Conservation (phyloP, 106 monocot genomes). For the Dendrobium huoshanense region DNA sequence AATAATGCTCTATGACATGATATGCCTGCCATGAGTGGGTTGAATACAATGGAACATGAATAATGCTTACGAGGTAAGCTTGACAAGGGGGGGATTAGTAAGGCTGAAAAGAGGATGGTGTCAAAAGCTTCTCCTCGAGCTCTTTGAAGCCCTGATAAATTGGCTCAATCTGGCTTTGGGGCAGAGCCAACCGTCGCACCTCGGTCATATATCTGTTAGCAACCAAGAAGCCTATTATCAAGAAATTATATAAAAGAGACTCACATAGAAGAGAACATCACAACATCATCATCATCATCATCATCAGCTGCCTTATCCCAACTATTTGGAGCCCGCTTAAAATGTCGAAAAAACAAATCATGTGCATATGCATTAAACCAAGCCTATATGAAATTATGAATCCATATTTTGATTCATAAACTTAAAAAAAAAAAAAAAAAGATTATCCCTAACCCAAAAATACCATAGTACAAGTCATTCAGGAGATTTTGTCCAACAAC, state of each 20-base stretch:
- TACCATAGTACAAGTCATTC: neutral
- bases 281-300: neutral
- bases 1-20: no score
- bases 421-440: neutral
- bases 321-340: neutral
- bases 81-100: neutral
- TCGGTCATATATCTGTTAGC: conserved; percentile 81
- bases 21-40: no score
- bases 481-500: neutral
- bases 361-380: neutral
- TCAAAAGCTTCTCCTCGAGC: conserved; percentile 57
- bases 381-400: neutral
- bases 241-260: no score
- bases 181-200: conserved; percentile 65
- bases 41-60: no score
- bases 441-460: neutral
- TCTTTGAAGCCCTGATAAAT: conserved; percentile 72
- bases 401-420: neutral
- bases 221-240: no score
- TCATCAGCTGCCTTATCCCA: neutral
- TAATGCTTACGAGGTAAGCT: no score
- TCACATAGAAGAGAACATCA: neutral
- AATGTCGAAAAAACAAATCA: neutral
- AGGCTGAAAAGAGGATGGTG: conserved; percentile 16
- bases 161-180: conserved; percentile 68